A percentile compares a stretch with the other conserved stretches of the same genome.
phyloP scores from a whole-genome alignment of 257 asterid species.

The Penstemon newberryi region DNA sequence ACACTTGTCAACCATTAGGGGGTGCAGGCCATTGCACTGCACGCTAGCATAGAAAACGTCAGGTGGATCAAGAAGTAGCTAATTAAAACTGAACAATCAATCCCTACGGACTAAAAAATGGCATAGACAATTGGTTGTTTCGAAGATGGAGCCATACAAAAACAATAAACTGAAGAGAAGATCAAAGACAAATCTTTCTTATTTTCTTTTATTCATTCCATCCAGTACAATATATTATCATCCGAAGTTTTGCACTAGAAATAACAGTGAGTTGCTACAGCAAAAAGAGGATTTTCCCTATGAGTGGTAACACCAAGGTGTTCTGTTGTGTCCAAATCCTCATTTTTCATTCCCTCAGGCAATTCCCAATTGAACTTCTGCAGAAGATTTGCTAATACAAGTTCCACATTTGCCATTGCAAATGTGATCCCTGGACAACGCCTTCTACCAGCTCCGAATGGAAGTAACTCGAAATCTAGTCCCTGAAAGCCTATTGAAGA shows the following conservation, averaged over 20 bases:
- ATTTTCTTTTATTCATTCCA: not conserved
- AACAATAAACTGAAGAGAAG: not conserved
- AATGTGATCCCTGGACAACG: slow-evolving; percentile 41
- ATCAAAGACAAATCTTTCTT: not conserved
- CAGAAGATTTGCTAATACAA: slow-evolving; percentile 36
- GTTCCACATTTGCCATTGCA: slow-evolving; percentile 28
- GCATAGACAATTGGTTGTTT: no score
- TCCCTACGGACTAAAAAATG: no score
- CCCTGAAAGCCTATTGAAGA: slow-evolving; percentile 27
- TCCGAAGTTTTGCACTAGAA: not conserved
- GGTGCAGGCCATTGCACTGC: no score
- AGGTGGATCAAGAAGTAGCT: no score
- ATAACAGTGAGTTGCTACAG: not conserved
- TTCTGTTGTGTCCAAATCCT: slow-evolving; percentile 35
- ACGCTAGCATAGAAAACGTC: no score
- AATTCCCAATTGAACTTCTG: slow-evolving; percentile 37
- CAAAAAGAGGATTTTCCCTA: slow-evolving; percentile 23
- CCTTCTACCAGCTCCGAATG: slow-evolving; percentile 47
- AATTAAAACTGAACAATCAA: no score
- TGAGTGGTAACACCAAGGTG: slow-evolving; percentile 28
- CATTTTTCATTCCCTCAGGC: slow-evolving; percentile 24
- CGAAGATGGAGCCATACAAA: no score
- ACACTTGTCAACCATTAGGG: no score
- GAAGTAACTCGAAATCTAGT: slow-evolving; percentile 36
- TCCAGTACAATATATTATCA: not conserved